These are phyloP conservation scores for Lagenidium giganteum DNA, from an alignment of 352 stramenopile genomes.

Conservation along the genomic window DNA sequence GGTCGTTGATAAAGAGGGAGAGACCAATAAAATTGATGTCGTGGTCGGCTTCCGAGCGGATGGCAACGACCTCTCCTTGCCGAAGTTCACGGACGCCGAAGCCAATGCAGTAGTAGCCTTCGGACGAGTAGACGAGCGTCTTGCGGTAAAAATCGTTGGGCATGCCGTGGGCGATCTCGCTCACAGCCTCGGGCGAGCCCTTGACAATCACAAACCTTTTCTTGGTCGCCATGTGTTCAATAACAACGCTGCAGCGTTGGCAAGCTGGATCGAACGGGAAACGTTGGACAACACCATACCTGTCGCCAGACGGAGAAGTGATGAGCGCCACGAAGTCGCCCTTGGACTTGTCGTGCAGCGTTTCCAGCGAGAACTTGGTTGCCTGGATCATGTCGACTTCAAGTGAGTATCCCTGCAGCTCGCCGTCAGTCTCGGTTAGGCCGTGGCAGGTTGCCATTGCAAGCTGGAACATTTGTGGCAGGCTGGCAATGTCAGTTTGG, in stretches of 20 bases:
- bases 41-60: constrained; percentile 27
- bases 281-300: constrained; percentile 37
- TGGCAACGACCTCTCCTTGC: not conserved
- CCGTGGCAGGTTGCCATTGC: constrained; percentile 48
- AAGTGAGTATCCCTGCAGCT: constrained; percentile 36
- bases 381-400: constrained; percentile 53
- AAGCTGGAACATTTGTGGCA: constrained; percentile 11
- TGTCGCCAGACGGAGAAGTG: not conserved
- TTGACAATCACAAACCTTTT: constrained; percentile 41
- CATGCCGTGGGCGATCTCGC: constrained; percentile 19
- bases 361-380: constrained; percentile 22
- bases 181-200: constrained; percentile 41
- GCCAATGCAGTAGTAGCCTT: constrained; percentile 67
- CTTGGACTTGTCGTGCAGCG: constrained; percentile 18
- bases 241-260: constrained; percentile 41
- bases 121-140: constrained; percentile 32
- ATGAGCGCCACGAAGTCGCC: constrained; percentile 19
- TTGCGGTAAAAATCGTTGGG: constrained; percentile 47
- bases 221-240: constrained; percentile 29
- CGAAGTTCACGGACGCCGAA: constrained; percentile 27
- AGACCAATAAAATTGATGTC: constrained; percentile 62
- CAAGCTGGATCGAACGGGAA: constrained; percentile 43
- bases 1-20: constrained; percentile 79
- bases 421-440: constrained; percentile 25
- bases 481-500: not conserved